Base-by-base conservation (phyloP, 1,284 basidiomycete genomes). In the Ganoderma lingzhi region DNA sequence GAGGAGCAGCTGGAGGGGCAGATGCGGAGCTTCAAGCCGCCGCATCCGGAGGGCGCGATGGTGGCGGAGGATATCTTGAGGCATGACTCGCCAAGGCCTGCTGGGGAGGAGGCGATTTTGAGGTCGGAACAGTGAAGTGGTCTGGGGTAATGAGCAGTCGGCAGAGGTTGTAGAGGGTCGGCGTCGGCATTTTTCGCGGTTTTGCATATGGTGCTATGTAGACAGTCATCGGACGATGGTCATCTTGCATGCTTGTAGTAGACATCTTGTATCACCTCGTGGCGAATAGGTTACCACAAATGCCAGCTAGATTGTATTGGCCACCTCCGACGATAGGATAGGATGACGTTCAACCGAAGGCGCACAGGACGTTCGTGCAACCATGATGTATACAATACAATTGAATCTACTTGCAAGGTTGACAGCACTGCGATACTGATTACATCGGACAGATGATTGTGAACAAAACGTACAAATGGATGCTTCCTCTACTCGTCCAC, bases 1-100 rank as follows among this genome's bases (percentile, higher is more conserved):
- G 83, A 88, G 41, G 93, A 96, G 78, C 95, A 98, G 80, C 78
- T 97, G 39, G 86, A 85, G 63, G 77, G 82, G 45, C 97, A 97
- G 82, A 70, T 82, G 53, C 81, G 83, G 68, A 75, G 70, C 17
- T 88, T 84, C 78, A 80, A 80, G 66, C 87, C 87, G 10, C 87
- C 87, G 8, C 87, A 88, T 70, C 86, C 87, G 3, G 81, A 83
- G 69, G 80, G 79, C 37, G 77, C 86, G 45, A 88, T 88, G 87
- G 78, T 87, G 15, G 79, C 82, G 67, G 87, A 88, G 71, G 82
- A 80, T 30, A 73, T 70, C 53, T 78, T 87, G 63, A 79, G 85
- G 67, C 70, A 76, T 28, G 75, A 73, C 14, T 77, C 79, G 65
- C 70, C 73, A 32, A 67, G 75, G n/a, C 74, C 76, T 0, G 72